Conservation (phyloP, 495 filamentous ascomycete species). For the Daldinia childiae region DNA sequence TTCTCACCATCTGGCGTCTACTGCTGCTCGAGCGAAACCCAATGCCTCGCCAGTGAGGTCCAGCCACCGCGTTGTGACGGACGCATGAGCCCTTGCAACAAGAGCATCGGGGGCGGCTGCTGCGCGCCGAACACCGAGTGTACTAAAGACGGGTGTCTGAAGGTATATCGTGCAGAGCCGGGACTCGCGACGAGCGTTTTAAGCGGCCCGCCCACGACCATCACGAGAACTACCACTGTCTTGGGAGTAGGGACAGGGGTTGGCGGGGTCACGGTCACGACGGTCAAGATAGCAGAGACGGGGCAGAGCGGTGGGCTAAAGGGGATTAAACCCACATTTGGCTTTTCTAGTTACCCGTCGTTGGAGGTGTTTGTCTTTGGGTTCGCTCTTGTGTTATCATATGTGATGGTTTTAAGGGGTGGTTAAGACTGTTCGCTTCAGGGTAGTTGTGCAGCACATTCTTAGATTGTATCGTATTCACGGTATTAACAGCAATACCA, state of each 20-base stretch:
- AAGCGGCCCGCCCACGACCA: conserved; percentile 1
- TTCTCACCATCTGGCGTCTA: conserved; percentile 36
- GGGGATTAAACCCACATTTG: conserved; percentile 9
- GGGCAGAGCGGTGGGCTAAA: conserved; percentile 9
- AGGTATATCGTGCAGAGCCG: conserved; percentile 35
- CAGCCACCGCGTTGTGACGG: conserved; percentile 26
- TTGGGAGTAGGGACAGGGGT: background rate
- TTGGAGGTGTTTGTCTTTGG: conserved; percentile 16
- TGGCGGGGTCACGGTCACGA: conserved; percentile 24
- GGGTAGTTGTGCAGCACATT: background rate
- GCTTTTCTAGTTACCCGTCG: conserved; percentile 17
- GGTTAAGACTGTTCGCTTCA: conserved; percentile 14
- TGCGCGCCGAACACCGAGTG: conserved; percentile 28
- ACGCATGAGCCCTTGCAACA: conserved; percentile 12
- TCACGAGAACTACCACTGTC: background rate
- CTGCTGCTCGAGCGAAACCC: conserved; percentile 20
- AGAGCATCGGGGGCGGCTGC: conserved; percentile 31
- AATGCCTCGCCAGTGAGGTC: conserved; percentile 16
- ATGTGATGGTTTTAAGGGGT: conserved; percentile 21
- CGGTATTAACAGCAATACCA: background rate
- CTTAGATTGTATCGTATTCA: background rate
- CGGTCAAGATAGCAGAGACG: conserved; percentile 34
- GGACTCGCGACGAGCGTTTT: conserved; percentile 18
- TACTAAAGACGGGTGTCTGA: conserved; percentile 30
- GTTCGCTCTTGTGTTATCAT: conserved; percentile 10